phyloP scores from a whole-genome alignment of 2,329 filamentous ascomycete species.

The Aureobasidium sp. region DNA sequence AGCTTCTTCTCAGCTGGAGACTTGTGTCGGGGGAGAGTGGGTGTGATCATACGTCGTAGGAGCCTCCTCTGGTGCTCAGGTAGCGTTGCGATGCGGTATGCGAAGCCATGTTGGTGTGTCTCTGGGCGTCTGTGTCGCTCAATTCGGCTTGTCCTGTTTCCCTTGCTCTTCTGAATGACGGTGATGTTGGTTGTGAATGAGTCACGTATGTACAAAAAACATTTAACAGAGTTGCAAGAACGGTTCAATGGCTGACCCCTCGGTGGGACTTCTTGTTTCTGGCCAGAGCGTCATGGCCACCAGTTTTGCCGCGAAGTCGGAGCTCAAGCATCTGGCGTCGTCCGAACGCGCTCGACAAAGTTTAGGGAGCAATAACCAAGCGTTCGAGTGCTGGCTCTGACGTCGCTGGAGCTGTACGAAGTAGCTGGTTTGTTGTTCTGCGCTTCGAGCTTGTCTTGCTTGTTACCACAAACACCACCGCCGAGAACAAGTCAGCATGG shows the following conservation, averaged over 20 bases:
- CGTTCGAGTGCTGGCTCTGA: too few relatives aligned
- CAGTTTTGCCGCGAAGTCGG: constrained; percentile 5
- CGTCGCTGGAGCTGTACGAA: too few relatives aligned
- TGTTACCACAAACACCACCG: not conserved
- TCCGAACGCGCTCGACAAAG: not conserved
- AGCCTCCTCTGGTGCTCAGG: constrained; percentile 54
- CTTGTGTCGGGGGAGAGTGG: not conserved
- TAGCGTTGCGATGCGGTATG: constrained; percentile 52
- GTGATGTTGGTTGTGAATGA: not conserved
- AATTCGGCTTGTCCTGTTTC: not conserved
- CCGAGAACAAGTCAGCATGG: constrained; percentile 28
- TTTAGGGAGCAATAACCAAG: too few relatives aligned
- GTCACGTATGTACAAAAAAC: not conserved
- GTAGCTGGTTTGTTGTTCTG: too few relatives aligned
- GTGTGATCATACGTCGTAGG: constrained; percentile 46
- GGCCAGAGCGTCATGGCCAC: constrained; percentile 9
- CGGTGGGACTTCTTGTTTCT: constrained; percentile 1
- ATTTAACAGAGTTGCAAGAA: not conserved
- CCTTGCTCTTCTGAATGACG: not conserved
- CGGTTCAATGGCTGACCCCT: constrained; percentile 6
- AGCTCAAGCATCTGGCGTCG: not conserved
- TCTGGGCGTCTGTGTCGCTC: not conserved
- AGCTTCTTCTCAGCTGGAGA: constrained; percentile 17
- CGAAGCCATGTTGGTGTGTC: constrained; percentile 21
- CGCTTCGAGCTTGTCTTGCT: too few relatives aligned